A percentile compares a stretch with the other conserved stretches of the same genome.
Evolutionary conservation across 331 rosid genomes (phyloP).

Genomic region (Quercus lobata): DNA sequence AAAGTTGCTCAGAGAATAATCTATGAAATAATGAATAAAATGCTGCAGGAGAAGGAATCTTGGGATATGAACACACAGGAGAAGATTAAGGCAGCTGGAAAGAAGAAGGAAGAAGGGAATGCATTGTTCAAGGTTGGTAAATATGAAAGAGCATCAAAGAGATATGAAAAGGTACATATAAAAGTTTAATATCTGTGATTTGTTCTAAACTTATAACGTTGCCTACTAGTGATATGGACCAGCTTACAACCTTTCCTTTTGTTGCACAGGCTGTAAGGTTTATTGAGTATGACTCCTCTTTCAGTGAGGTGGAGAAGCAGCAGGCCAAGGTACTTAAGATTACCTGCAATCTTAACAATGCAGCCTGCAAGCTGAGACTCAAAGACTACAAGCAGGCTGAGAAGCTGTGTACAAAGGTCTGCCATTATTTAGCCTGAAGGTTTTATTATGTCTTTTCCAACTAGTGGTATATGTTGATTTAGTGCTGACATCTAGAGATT

Average conservation of each 20-base stretch:
- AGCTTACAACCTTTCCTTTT: neutral
- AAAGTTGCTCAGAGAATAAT: neutral
- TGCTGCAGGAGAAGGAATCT: slow-evolving; percentile 39
- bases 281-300: slow-evolving; percentile 31
- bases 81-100: slow-evolving; percentile 39
- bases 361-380: too few relatives aligned
- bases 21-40: neutral
- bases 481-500: too few relatives aligned
- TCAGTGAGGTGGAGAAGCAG: slow-evolving; percentile 37
- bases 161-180: slow-evolving; percentile 33
- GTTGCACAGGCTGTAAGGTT: slow-evolving; percentile 25
- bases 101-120: slow-evolving; percentile 49
- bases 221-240: neutral
- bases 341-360: too few relatives aligned
- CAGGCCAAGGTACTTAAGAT: neutral
- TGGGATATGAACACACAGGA: slow-evolving; percentile 41
- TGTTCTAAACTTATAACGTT: neutral
- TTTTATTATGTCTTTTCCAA: too few relatives aligned
- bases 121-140: slow-evolving; percentile 37
- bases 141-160: slow-evolving; percentile 42
- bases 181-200: too few relatives aligned
- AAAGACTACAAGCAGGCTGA: too few relatives aligned
- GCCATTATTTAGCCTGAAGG: too few relatives aligned
- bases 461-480: too few relatives aligned
- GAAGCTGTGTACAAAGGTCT: too few relatives aligned